Evolutionary conservation across 441 rosid species (phyloP).

Genomic region (Aquilaria agallochum): DNA sequence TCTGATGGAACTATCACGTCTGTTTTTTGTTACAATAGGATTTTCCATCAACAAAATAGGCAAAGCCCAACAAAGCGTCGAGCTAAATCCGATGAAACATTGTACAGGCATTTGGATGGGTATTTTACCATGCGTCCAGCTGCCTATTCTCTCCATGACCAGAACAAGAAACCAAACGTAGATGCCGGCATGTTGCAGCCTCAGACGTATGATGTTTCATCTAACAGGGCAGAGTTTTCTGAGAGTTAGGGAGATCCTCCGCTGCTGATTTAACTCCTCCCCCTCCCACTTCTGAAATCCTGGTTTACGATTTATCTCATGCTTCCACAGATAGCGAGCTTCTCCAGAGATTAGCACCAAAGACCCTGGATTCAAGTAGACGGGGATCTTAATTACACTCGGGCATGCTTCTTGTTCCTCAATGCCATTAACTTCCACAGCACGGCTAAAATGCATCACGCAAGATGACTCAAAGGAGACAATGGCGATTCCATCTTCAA

Average conservation of each 20-base stretch:
- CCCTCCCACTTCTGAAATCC: conserved; percentile 84
- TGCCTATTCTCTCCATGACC: too few relatives aligned
- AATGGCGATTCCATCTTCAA: conserved; percentile 87
- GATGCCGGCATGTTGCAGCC: too few relatives aligned
- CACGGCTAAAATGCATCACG: conserved; percentile 71
- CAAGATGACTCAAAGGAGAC: conserved; percentile 84
- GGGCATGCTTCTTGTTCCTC: conserved; percentile 9
- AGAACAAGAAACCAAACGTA: too few relatives aligned
- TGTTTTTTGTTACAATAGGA: too few relatives aligned
- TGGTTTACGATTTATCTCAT: conserved; percentile 77
- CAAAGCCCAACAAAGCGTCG: too few relatives aligned
- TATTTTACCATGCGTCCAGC: too few relatives aligned
- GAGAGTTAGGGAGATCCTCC: conserved; percentile 71
- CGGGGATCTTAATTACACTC: conserved; percentile 28
- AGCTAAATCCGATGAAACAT: too few relatives aligned
- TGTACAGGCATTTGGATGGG: too few relatives aligned
- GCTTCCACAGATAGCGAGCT: conserved; percentile 86
- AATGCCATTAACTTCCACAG: conserved; percentile 11
- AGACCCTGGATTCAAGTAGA: conserved; percentile 67
- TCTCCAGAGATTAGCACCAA: conserved; percentile 72
- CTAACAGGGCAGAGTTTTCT: conserved; percentile 46
- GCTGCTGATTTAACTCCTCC: conserved; percentile 51
- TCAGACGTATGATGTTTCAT: background rate
- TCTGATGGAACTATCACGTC: too few relatives aligned
- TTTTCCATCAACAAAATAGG: too few relatives aligned